Evolutionary conservation across 2,329 filamentous ascomycete species (phyloP), one percentile per base, ranked within the genome.

Genomic region (Pseudogymnoascus sp.): DNA sequence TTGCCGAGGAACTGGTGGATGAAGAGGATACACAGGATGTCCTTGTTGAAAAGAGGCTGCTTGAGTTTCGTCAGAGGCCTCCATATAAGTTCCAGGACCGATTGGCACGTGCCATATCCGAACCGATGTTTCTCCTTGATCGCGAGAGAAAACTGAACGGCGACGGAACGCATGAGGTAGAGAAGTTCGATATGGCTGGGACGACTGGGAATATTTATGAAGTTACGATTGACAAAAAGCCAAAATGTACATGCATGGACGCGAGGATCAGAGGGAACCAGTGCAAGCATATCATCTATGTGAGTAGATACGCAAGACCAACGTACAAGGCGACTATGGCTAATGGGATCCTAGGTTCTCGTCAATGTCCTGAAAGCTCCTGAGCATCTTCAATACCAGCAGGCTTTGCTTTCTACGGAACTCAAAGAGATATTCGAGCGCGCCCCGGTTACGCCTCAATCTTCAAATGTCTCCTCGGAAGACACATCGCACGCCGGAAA

Each of bases 211-310:
- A 86, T 66, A 72, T 87, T 15, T 87, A 88, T 71, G 79, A 75
- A n/a, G 77, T 84, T 35, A 75, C 71, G 9, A 80, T 88, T 60
- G 71, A 73, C 62, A 79, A 80, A 60, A 67, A 76, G 9, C 82
- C 83, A 0, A 73, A 66, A 5, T 86, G 83, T 71, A 76, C 76
- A 61, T 86, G 83, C 68, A 81, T 81, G 0, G 79, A 84, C 70
- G 74, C 61, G 26, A 40, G 74, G 6, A 63, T 54, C 35, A 81
- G 81, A 62, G 80, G 83, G 4, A 81, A 82, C 47, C 81, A 84
- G 66, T 88, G 84, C 77, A 87, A 87, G 68, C 84, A 87, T 66
- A 79, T 85, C 44, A 72, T 82, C 50, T 86, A 85, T 68, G 81
- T 81, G 74, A 63, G 73, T 59, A 59, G 7, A 35, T 39, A 35